Conservation (phyloP, 208 protist species). For the Eutreptiella sp. region DNA sequence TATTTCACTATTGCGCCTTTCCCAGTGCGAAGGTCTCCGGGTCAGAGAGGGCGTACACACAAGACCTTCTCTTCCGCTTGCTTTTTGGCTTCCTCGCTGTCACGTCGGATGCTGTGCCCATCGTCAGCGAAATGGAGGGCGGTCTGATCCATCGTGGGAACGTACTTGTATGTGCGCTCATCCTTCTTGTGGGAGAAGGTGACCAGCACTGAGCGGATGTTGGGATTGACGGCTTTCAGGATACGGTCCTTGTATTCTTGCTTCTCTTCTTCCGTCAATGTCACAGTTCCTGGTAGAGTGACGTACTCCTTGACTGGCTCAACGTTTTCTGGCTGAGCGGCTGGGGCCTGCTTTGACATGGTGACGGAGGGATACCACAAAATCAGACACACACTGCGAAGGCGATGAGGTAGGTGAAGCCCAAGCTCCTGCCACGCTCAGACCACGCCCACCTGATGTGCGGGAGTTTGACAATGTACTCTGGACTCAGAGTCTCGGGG, state of each 20-base stretch:
- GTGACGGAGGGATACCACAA: no score
- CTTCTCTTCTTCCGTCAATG: slow-evolving; percentile 54
- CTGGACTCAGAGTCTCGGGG: no score
- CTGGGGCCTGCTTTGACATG: no score
- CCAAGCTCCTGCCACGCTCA: no score
- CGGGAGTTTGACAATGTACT: no score
- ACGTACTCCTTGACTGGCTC: slow-evolving; percentile 23
- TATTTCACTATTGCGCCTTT: no score
- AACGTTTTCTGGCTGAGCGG: no score
- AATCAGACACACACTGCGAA: no score
- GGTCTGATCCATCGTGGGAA: slow-evolving; percentile 72
- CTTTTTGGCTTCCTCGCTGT: slow-evolving; percentile 71
- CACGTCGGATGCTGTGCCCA: slow-evolving; percentile 65
- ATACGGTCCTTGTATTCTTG: slow-evolving; percentile 76
- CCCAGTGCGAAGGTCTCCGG: no score
- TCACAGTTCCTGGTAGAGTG: slow-evolving; percentile 12
- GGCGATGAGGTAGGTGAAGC: no score
- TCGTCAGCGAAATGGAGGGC: slow-evolving; percentile 71
- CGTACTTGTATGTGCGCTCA: slow-evolving; percentile 72
- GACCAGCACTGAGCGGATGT: slow-evolving; percentile 73
- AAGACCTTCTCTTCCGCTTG: slow-evolving; percentile 80
- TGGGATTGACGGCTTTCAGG: slow-evolving; percentile 81
- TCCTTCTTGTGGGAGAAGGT: slow-evolving; percentile 84
- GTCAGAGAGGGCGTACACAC: no score
- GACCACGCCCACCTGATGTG: no score